phyloP scores from a whole-genome alignment of 2,329 filamentous ascomycete species.

The Aspergillus puulaauensis region DNA sequence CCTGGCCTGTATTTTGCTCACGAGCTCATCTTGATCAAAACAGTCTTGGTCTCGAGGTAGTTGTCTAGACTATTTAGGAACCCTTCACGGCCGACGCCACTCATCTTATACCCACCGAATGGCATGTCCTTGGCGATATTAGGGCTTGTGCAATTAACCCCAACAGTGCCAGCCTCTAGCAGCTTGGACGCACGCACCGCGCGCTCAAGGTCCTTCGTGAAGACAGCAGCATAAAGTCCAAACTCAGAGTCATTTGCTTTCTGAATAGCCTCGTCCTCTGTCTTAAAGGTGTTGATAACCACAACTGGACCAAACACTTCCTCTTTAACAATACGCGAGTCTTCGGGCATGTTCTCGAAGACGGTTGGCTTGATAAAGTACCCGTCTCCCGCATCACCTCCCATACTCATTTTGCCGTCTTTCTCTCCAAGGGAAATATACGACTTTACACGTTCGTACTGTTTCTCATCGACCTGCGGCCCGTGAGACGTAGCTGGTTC shows the following conservation, averaged over 20 bases:
- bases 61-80: conserved; percentile 38
- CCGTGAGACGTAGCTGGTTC: conserved; percentile 75
- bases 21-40: conserved; percentile 25
- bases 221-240: conserved; percentile 31
- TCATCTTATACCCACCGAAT: not conserved
- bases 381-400: conserved; percentile 71
- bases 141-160: conserved; percentile 39
- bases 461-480: conserved; percentile 76
- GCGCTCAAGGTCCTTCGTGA: conserved; percentile 30
- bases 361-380: conserved; percentile 91
- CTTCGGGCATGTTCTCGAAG: conserved; percentile 65
- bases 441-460: conserved; percentile 81
- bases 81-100: conserved; percentile 16
- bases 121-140: conserved; percentile 24
- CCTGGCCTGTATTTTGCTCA: not conserved
- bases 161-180: conserved; percentile 28
- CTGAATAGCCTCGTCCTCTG: conserved; percentile 57
- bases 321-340: conserved; percentile 37
- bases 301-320: conserved; percentile 48
- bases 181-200: conserved; percentile 26
- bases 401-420: conserved; percentile 63
- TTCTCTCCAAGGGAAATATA: conserved; percentile 67
- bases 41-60: conserved; percentile 30
- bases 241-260: conserved; percentile 51
- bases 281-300: conserved; percentile 38